These are phyloP conservation scores for Vigna nakashimae DNA, from an alignment of 306 rosid species.

Conservation along the genomic window DNA sequence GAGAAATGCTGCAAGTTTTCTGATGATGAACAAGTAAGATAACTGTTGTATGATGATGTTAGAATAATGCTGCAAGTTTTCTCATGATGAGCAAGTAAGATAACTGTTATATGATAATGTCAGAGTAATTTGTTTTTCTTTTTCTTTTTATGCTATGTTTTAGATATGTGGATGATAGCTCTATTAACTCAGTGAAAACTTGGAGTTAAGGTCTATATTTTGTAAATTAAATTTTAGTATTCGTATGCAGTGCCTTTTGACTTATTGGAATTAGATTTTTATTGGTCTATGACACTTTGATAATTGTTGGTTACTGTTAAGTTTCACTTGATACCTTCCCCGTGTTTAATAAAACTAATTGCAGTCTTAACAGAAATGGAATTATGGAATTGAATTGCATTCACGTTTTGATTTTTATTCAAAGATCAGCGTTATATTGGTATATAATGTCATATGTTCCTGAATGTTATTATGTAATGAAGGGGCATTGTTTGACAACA, in stretches of 20 bases:
- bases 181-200: constrained; percentile 10
- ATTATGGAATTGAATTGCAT: too few relatives aligned
- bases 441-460: not conserved
- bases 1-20: constrained; percentile 74
- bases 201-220: not conserved
- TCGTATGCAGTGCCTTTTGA: constrained; percentile 15
- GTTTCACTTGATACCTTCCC: too few relatives aligned
- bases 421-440: not conserved
- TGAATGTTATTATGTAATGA: constrained; percentile 7
- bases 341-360: too few relatives aligned
- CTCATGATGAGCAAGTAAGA: constrained; percentile 86
- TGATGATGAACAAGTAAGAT: constrained; percentile 80
- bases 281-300: constrained; percentile 5
- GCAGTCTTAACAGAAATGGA: too few relatives aligned
- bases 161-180: not conserved
- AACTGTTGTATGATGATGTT: not conserved
- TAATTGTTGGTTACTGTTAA: not conserved
- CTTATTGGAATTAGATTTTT: constrained; percentile 8
- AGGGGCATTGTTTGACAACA: not conserved
- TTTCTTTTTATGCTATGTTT: not conserved
- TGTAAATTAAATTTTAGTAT: not conserved
- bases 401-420: too few relatives aligned
- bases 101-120: not conserved
- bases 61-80: constrained; percentile 64
- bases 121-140: not conserved